Percentiles rank a stretch among this genome's conserved stretches.
Conservation (phyloP, 1,139 yeast genomes). For the Magnusiomyces tetraspermus region DNA sequence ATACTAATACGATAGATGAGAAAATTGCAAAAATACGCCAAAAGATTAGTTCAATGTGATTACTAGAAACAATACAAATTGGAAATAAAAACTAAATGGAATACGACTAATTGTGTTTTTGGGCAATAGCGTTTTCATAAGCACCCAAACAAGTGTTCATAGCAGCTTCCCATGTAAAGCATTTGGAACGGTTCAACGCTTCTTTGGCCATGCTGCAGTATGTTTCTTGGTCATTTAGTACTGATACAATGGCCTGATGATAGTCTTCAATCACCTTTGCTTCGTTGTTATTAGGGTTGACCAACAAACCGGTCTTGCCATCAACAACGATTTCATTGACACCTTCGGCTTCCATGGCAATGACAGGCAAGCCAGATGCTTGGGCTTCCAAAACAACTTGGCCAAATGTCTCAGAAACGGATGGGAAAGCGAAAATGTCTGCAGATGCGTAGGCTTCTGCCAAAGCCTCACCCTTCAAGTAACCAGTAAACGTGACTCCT, state of each 20-base stretch:
- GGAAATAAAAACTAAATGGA: conserved; percentile 15
- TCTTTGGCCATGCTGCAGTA: conserved; percentile 11
- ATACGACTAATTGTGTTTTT: conserved; percentile 18
- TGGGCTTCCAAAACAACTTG: conserved; percentile 21
- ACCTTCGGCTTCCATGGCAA: conserved; percentile 17
- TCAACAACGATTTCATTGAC: conserved; percentile 16
- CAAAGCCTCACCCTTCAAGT: conserved; percentile 16
- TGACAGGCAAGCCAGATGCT: conserved; percentile 19
- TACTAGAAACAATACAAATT: not conserved
- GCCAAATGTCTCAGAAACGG: conserved; percentile 19
- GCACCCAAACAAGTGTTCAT: conserved; percentile 15
- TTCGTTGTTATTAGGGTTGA: conserved; percentile 8
- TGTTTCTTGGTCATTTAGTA: conserved; percentile 7
- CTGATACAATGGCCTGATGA: conserved; percentile 8
- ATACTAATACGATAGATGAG: not conserved
- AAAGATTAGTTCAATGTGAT: not conserved
- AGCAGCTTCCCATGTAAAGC: conserved; percentile 16
- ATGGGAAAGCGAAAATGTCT: conserved; percentile 19
- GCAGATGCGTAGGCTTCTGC: conserved; percentile 19
- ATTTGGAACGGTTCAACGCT: conserved; percentile 13
- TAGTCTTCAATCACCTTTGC: conserved; percentile 4
- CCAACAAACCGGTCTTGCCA: conserved; percentile 13
- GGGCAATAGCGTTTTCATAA: conserved; percentile 9
- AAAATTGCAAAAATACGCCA: not conserved
- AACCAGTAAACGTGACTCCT: conserved; percentile 18